Base-by-base conservation (phyloP, 1,139 yeast species). In the Lodderomyces margitis region DNA sequence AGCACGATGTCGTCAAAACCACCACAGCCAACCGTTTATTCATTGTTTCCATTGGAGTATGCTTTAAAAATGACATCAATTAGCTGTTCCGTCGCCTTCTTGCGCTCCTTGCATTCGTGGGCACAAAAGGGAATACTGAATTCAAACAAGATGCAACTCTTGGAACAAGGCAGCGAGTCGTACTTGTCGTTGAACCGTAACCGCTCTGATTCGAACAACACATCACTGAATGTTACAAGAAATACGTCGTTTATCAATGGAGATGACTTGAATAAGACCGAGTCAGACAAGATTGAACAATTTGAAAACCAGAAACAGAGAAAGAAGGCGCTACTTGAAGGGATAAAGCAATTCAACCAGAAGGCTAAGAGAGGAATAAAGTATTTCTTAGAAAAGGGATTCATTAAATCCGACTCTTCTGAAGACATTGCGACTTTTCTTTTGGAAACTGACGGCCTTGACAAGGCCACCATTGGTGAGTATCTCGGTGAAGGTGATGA, bases 401-500 rank as follows among this genome's bases (percentile, higher is more conserved):
- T 92, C 54, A 74, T 94, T 39, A 59, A 64, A 12, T 71, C 80
- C 17, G 74, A 76, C 31, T 72, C 76, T 1, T 91, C 98, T 1
- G 57, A 55, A 4, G 79, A 78, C 8, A 80, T 94, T 49, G 98
- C 98, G 0, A 60, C 64, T 42, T 88, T 94, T 59, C 66, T 94
- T 41, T 64, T 88, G 39, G 72, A 73, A 14, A 87, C 92, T 1
- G 95, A 85, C 36, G 89, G 92, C 0, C 69, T 94, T 41, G 96
- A 91, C 59, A 86, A 91, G 58, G 77, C 92, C 0, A 78, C 78
- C 4, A 75, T 94, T 46, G 99, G 99, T 41, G 98, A 91, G 55
- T 94, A 75, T 56, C 70, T 94, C 46, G 98, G 98, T 42, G 97
- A 88, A 55, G 96, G 94, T 34, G 83, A 83, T 49, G 87, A 84